Conservation (phyloP, 2,329 filamentous ascomycete genomes). For the Trichoderma afroharzianum region DNA sequence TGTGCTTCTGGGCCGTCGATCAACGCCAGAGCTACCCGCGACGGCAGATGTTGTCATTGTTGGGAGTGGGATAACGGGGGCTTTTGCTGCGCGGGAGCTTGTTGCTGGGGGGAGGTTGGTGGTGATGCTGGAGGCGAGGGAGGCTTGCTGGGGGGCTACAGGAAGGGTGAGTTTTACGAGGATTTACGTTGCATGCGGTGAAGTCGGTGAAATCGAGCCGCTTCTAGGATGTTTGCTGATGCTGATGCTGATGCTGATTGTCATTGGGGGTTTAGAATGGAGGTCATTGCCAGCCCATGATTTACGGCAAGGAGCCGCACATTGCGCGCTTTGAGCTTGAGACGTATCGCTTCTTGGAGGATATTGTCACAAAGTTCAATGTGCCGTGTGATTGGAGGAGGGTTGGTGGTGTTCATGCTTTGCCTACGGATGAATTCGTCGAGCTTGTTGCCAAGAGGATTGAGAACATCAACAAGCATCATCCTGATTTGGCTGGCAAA, state of each 20-base stretch:
- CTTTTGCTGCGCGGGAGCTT: slow-evolving; percentile 64
- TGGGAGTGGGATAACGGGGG: slow-evolving; percentile 73
- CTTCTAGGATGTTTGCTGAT: not conserved
- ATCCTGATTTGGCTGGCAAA: slow-evolving; percentile 55
- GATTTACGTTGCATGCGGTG: too few species aligned
- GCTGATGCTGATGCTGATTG: not conserved
- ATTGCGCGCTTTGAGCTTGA: slow-evolving; percentile 69
- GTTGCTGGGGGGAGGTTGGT: slow-evolving; percentile 51
- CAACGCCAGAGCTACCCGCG: slow-evolving; percentile 59
- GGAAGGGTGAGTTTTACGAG: slow-evolving; percentile 57
- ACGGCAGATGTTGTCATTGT: slow-evolving; percentile 67
- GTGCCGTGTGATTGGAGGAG: slow-evolving; percentile 69
- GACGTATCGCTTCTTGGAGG: slow-evolving; percentile 59
- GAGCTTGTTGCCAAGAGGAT: slow-evolving; percentile 49
- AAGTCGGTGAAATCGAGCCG: not conserved
- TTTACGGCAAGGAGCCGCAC: slow-evolving; percentile 58
- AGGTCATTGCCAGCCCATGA: slow-evolving; percentile 70
- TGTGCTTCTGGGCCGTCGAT: slow-evolving; percentile 62
- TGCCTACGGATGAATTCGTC: slow-evolving; percentile 56
- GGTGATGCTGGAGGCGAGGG: slow-evolving; percentile 72
- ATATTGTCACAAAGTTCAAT: slow-evolving; percentile 51
- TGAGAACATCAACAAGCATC: slow-evolving; percentile 42
- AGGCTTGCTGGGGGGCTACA: slow-evolving; percentile 80
- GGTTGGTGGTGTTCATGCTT: slow-evolving; percentile 60
- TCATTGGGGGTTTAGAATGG: slow-evolving; percentile 49